Percentiles rank a stretch among this genome's conserved stretches.
Evolutionary conservation across 1,284 basidiomycete species (phyloP).

Genomic region (Volvariella volvacea): DNA sequence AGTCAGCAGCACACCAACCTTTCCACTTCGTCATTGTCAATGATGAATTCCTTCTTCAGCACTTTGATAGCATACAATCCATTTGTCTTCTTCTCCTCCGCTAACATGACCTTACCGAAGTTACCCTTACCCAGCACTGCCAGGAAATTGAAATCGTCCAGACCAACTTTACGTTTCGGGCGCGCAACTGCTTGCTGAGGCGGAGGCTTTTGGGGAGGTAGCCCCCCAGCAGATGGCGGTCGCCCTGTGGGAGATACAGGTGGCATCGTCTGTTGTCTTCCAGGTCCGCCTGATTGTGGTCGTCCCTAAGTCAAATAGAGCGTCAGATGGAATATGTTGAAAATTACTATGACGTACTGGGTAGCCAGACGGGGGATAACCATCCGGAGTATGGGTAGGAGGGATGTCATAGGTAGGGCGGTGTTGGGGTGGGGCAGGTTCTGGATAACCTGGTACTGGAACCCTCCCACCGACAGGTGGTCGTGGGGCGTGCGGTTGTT

Average conservation of each 20-base stretch:
- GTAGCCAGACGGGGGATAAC: slow-evolving; percentile 20
- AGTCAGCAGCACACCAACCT: slow-evolving; percentile 49
- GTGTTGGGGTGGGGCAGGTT: slow-evolving; percentile 18
- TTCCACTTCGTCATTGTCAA: slow-evolving; percentile 99
- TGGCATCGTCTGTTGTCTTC: slow-evolving; percentile 1
- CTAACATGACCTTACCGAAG: slow-evolving; percentile 99
- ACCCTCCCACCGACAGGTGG: slow-evolving; percentile 40
- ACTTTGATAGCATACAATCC: slow-evolving; percentile 99
- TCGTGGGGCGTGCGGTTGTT: slow-evolving; percentile 27
- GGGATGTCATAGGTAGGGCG: slow-evolving; percentile 25
- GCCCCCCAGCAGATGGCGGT: background rate
- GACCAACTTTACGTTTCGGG: slow-evolving; percentile 80
- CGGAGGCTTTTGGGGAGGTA: slow-evolving; percentile 14
- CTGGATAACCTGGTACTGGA: slow-evolving; percentile 32
- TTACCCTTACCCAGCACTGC: slow-evolving; percentile 99
- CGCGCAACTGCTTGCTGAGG: slow-evolving; percentile 28
- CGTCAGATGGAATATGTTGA: background rate
- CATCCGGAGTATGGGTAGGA: slow-evolving; percentile 19
- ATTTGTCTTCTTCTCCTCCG: slow-evolving; percentile 92
- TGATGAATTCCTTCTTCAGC: slow-evolving; percentile 99
- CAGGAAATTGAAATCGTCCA: slow-evolving; percentile 99
- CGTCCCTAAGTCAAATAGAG: background rate
- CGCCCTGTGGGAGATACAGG: slow-evolving; percentile 4
- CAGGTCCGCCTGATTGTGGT: background rate
- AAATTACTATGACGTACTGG: slow-evolving; percentile 12